Evolutionary conservation across 2,329 filamentous ascomycete species (phyloP).

Genomic region (Arthrinium puccinioides): DNA sequence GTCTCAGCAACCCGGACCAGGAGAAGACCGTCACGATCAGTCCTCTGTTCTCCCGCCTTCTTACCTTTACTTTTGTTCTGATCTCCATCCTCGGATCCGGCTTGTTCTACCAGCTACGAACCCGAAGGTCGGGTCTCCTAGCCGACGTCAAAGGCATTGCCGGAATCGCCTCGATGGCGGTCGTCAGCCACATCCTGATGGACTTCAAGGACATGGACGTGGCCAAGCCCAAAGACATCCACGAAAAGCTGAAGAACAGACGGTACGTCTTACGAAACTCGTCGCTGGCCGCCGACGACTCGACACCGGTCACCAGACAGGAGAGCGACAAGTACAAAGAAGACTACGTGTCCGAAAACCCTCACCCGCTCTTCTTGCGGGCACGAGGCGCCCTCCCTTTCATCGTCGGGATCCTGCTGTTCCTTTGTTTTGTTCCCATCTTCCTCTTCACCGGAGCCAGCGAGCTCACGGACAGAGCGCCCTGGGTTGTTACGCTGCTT

Average conservation of each 20-base stretch:
- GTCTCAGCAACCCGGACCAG: slow-evolving; percentile 36
- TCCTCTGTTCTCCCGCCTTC: slow-evolving; percentile 51
- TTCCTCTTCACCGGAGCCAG: slow-evolving; percentile 54
- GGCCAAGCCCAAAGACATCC: slow-evolving; percentile 58
- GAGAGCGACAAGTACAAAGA: slow-evolving; percentile 41
- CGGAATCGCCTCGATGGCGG: slow-evolving; percentile 68
- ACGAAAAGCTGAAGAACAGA: slow-evolving; percentile 56
- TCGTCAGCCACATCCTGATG: slow-evolving; percentile 63
- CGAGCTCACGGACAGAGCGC: slow-evolving; percentile 50
- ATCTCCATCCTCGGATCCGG: slow-evolving; percentile 51
- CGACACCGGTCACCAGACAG: slow-evolving; percentile 31
- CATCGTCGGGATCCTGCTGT: slow-evolving; percentile 47
- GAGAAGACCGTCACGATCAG: slow-evolving; percentile 50
- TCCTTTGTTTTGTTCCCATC: slow-evolving; percentile 50
- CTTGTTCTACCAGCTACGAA: slow-evolving; percentile 54
- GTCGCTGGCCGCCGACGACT: slow-evolving; percentile 58
- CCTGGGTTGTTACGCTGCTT: slow-evolving; percentile 58
- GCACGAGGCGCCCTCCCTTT: slow-evolving; percentile 53
- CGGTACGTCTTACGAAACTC: slow-evolving; percentile 66
- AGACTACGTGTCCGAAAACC: slow-evolving; percentile 47
- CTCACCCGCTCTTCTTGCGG: slow-evolving; percentile 63
- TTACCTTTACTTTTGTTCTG: slow-evolving; percentile 48
- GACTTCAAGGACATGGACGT: slow-evolving; percentile 69
- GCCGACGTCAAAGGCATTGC: slow-evolving; percentile 67
- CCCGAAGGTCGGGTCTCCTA: slow-evolving; percentile 56